Evolutionary conservation across 805 yeast species (phyloP), one percentile per base, ranked within the genome.

Genomic region (Starmerella floricola): DNA sequence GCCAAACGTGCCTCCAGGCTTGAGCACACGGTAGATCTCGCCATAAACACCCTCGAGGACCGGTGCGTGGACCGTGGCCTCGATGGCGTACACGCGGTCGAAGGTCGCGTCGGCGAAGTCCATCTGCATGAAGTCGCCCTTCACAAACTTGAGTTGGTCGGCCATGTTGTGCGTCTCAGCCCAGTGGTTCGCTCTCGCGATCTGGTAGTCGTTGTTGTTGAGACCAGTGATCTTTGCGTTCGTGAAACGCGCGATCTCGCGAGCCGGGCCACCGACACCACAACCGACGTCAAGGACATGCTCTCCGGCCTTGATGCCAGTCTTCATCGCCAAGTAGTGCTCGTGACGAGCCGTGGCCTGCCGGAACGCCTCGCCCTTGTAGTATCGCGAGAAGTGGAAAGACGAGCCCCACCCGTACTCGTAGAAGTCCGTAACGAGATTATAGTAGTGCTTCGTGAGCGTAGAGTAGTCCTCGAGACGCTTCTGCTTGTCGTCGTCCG

Each of bases 331-430:
- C 54, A 88, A 69, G 65, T 74, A 91, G 66, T 91, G 97, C 69
- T 88, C 98, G 64, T 88, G 98, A 69, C 70, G 62, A 30, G 97
- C 97, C 52, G 84, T 78, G 33, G 96, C 94, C 65, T 88, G 97
- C 57, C 74, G 68, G 68, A 91, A 91, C 18, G 91, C 76, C 67
- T 91, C 98, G 50, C 96, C 96, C 60, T 70, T 72, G 69, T 84
- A 88, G 69, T 79, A 91, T 57, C 95, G 78, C 32, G 94, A 83
- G 64, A 91, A 91, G 65, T 91, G 98, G 84, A 91, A 91, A 13
- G 95, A 84, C 15, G 95, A 73, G 52, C 98, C 98, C 98, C 98
- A 91, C 38, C 98, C 98, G 64, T 91, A 88, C 68, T 91, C 98
- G 71, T 91, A 91, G 58, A 91, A 91, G 65, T 88, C 98, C 23